Evolutionary conservation across 2,329 filamentous ascomycete genomes (phyloP), one percentile per base, ranked within the genome.

Genomic region (Pseudogymnoascus sp.): DNA sequence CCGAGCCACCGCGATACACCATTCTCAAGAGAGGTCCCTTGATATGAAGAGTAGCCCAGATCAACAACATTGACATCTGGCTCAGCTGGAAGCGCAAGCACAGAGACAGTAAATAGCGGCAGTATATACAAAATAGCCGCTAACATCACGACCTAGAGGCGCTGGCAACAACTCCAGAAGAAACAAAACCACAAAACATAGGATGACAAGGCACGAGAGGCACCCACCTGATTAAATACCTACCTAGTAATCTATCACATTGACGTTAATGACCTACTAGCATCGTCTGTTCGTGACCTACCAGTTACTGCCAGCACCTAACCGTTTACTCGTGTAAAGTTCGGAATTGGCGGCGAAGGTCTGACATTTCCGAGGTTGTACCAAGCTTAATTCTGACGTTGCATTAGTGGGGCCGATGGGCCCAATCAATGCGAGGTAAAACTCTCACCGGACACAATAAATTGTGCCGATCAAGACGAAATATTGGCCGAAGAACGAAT

Each of bases 1-100:
- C 89, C 90, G 6, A 90, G 80, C 88, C 89, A 93, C 73, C 88
- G 81, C 2, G 82, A 85, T 59, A 91, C 76, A 1, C 86, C 87
- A 68, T 83, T 83, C 0, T 74, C 68, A 1, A 81, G 76, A 1
- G 77, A 70, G 3, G 77, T 74, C 7, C 90, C 90, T 60, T 79
- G 74, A 70, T 92, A 91, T 25, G 78, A 82, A 31, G 86, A 82
- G 71, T 92, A 93, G 2, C 80, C 81, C 21, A 93, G 78, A 66
- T 89, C 78, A 12, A 91, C 84, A 3, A 77, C 66, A 10, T 53
- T 25, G 4, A 12, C n/a, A n/a, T 18, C 8, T 56, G 25, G 46
- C 46, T 56, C 25, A 31, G 25, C 46, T 31, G 46, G 46, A 18
- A 56, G 46, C 25, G n/a, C 25, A 56, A 56, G 25, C n/a, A 56